Base-by-base conservation (phyloP, 164 flowering plant species). In the Tinospora cordifolia region DNA sequence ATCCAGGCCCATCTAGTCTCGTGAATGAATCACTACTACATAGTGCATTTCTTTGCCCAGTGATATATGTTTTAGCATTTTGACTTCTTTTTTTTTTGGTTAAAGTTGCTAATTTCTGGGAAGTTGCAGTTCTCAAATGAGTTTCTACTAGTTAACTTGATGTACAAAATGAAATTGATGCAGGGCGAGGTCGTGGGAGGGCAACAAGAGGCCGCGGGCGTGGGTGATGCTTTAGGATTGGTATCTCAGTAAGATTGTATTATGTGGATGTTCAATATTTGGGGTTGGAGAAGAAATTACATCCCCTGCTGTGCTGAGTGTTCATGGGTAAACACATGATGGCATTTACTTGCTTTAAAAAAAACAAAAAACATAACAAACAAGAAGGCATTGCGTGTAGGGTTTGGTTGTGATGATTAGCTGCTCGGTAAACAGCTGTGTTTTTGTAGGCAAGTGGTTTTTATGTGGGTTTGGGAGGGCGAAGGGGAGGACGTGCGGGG, bases 151-250 rank as follows among this genome's bases (percentile, higher is more conserved):
- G 30, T 62, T n/a, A 21, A 63, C n/a, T 30, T 9, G 10, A 60
- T 60, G 11, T 12, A 51, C 5, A 12, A 17, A 19, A 8, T 54
- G 10, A 63, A 59, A 13, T 40, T 19, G 1, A 1, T 74, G 75
- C 73, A 82, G 87, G 85, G 0, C 85, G 83, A 71, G 86, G 81
- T 1, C 76, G 81, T 19, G 86, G 84, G 15, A 65, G 84, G 72
- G 81, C 76, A 34, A 67, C 80, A 69, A 79, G 77, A n/a, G 79
- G 79, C 41, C 83, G 84, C 41, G 84, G 84, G 14, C 69, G 69
- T 49, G 69, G 69, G n/a, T 54, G 60, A 54, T 5, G 24, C n/a
- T 54, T 54, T 54, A n/a, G 4, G 24, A 54, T 1, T n/a, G 24
- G 5, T 3, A 54, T n/a, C 22, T 0, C 9, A 54, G 4, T 54